Conservation (phyloP, 2,329 filamentous ascomycete genomes). For the Talaromyces albobiverticillius region DNA sequence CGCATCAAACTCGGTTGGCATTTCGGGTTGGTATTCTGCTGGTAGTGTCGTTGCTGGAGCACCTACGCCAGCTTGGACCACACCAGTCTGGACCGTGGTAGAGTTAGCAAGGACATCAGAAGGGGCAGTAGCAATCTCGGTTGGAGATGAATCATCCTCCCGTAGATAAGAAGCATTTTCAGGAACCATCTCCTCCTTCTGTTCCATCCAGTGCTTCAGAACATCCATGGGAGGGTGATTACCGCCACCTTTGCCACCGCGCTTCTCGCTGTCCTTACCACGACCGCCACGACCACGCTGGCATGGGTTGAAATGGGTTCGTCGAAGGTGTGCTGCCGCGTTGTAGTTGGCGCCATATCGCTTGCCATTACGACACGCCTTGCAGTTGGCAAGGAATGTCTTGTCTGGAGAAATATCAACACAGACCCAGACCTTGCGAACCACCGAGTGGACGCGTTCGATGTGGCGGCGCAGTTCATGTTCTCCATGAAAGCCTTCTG, state of each 20-base stretch:
- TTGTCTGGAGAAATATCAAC: slow-evolving; percentile 57
- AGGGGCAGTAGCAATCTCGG: slow-evolving; percentile 21
- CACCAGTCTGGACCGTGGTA: slow-evolving; percentile 16
- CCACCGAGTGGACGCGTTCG: slow-evolving; percentile 62
- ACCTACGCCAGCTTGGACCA: slow-evolving; percentile 17
- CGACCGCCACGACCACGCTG: slow-evolving; percentile 54
- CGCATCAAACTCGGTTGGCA: slow-evolving; percentile 19
- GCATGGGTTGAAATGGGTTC: slow-evolving; percentile 78
- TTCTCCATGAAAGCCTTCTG: slow-evolving; percentile 78
- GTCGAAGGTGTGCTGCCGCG: slow-evolving; percentile 82
- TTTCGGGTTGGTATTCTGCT: slow-evolving; percentile 15
- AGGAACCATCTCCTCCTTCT: slow-evolving; percentile 50
- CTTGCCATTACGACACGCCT: slow-evolving; percentile 73
- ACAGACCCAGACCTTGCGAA: slow-evolving; percentile 62
- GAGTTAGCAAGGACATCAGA: slow-evolving; percentile 9
- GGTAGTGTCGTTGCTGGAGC: slow-evolving; percentile 13
- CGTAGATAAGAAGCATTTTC: slow-evolving; percentile 30
- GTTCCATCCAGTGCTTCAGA: slow-evolving; percentile 60
- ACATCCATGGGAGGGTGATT: slow-evolving; percentile 60
- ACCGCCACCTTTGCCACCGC: slow-evolving; percentile 62
- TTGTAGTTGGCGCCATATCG: slow-evolving; percentile 92
- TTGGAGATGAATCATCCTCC: slow-evolving; percentile 22
- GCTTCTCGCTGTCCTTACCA: slow-evolving; percentile 57
- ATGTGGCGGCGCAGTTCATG: slow-evolving; percentile 74
- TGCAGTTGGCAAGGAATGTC: slow-evolving; percentile 75